Conservation (phyloP, 2,329 filamentous ascomycete species). For the Neonectria punicea region DNA sequence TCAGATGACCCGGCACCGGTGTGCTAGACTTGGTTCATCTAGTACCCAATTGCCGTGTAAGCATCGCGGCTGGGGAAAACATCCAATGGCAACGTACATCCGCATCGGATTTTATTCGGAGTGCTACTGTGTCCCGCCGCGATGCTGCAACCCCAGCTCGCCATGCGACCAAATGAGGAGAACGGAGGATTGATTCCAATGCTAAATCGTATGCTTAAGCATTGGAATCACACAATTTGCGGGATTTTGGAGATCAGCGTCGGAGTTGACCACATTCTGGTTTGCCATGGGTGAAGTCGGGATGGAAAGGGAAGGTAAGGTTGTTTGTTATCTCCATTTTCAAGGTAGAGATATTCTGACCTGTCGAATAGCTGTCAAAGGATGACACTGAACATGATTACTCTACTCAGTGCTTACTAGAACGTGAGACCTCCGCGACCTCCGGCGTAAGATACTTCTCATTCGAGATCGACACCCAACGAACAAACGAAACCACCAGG, state of each 20-base stretch:
- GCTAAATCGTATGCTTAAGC: conserved; percentile 14
- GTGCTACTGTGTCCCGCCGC: conserved; percentile 2
- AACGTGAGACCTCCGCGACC: background rate
- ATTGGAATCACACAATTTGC: conserved; percentile 4
- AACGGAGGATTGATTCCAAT: background rate
- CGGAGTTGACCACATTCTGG: background rate
- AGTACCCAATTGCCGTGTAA: background rate
- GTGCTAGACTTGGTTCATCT: background rate
- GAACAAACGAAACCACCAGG: background rate
- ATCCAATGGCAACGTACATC: background rate
- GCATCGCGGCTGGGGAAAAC: background rate
- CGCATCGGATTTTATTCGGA: background rate
- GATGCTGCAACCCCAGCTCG: background rate
- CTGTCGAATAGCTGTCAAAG: background rate
- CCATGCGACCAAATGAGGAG: background rate
- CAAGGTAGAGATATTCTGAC: background rate
- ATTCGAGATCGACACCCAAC: background rate
- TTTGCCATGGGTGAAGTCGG: background rate
- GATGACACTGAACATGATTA: background rate
- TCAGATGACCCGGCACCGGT: background rate
- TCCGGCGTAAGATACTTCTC: background rate
- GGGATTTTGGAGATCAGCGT: conserved; percentile 2
- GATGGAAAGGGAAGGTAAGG: background rate
- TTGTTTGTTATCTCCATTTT: background rate
- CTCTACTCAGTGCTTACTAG: background rate